Percentiles rank a stretch among this genome's conserved stretches.
Evolutionary conservation across 129 eudicot species (phyloP).

Genomic region (Escallonia rubra): DNA sequence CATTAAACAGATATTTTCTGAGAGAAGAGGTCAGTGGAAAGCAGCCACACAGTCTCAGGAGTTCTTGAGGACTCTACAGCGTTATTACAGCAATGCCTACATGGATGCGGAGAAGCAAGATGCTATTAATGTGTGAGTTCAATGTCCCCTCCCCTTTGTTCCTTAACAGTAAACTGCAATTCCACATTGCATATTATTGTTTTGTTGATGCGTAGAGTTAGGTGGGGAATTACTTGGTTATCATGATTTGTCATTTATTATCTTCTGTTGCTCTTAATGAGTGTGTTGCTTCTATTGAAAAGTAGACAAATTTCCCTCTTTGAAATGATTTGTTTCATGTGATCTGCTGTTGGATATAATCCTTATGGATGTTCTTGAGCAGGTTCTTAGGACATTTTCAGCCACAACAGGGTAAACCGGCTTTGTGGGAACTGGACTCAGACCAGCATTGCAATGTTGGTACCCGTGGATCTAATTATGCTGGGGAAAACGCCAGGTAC

Average conservation of each 20-base stretch:
- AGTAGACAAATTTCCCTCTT: no score
- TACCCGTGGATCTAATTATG: slow-evolving; percentile 45
- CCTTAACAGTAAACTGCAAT: neutral
- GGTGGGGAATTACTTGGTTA: neutral
- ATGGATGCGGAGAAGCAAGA: slow-evolving; percentile 99
- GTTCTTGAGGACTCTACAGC: slow-evolving; percentile 82
- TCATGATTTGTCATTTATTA: no score
- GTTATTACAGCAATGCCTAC: slow-evolving; percentile 91
- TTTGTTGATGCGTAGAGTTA: neutral
- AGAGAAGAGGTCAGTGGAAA: slow-evolving; percentile 95
- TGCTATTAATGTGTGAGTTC: slow-evolving; percentile 89
- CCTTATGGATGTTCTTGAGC: slow-evolving; percentile 14
- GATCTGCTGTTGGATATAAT: neutral
- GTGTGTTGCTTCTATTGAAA: no score
- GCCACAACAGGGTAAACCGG: slow-evolving; percentile 83
- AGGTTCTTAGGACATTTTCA: slow-evolving; percentile 96
- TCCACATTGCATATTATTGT: slow-evolving; percentile 1
- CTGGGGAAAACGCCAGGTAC: slow-evolving; percentile 60
- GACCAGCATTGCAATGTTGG: slow-evolving; percentile 83
- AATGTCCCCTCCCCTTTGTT: neutral
- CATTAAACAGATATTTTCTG: slow-evolving; percentile 68
- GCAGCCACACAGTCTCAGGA: slow-evolving; percentile 98
- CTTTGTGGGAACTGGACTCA: slow-evolving; percentile 96
- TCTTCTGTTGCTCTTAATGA: no score
- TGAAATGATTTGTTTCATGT: no score